Conservation (phyloP, 2,329 filamentous ascomycete species). For the Lizonia empirigonia region DNA sequence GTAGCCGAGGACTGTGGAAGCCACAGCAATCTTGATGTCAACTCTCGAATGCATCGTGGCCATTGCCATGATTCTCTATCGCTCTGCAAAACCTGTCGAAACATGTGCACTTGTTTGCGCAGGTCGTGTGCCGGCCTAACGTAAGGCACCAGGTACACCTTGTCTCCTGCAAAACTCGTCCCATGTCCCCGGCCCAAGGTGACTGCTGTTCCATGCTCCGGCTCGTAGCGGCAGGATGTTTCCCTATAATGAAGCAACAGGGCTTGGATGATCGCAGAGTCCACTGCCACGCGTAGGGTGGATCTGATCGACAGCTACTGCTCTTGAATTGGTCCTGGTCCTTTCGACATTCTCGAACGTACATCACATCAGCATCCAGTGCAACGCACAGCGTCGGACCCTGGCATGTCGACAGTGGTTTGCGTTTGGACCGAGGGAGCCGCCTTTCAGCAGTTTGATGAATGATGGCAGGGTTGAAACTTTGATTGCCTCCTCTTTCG, state of each 20-base stretch:
- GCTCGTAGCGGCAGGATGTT: neutral
- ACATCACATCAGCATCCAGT: slow-evolving; percentile 4
- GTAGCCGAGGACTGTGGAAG: neutral
- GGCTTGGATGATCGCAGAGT: slow-evolving; percentile 2
- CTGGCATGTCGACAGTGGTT: neutral
- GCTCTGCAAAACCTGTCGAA: neutral
- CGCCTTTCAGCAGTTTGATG: neutral
- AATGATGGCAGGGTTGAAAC: neutral
- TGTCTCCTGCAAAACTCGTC: neutral
- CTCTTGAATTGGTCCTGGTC: slow-evolving; percentile 9
- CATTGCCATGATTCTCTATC: neutral
- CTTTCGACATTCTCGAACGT: neutral
- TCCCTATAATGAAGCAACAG: neutral
- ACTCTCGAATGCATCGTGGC: neutral
- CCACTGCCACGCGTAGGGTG: slow-evolving; percentile 9
- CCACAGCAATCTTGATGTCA: neutral
- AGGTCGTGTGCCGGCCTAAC: neutral
- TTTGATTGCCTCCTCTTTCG: neutral
- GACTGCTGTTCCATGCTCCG: neutral
- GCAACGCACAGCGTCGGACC: neutral
- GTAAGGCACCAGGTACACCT: neutral
- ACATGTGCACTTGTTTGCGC: neutral
- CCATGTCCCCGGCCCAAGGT: neutral
- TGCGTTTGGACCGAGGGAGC: neutral
- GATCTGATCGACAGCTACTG: slow-evolving; percentile 13